These are phyloP conservation scores for Lumnitzera littorea DNA, from an alignment of 345 rosid species.

Conservation along the genomic window DNA sequence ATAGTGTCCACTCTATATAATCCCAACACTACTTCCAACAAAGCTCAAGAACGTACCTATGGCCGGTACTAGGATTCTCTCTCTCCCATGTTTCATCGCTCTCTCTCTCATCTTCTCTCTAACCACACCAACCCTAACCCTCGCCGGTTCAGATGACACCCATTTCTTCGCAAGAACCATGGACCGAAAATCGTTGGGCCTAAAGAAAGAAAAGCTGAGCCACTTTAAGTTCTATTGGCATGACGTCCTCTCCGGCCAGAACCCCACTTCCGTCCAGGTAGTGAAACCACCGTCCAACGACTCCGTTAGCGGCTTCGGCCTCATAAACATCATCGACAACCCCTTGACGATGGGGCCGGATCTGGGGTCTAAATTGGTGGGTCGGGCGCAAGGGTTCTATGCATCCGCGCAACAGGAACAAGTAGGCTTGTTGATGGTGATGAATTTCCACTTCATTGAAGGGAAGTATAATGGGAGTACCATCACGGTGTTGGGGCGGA, in stretches of 20 bases:
- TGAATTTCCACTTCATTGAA: slow-evolving; percentile 59
- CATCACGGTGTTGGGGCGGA: slow-evolving; percentile 58
- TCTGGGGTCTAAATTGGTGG: slow-evolving; percentile 49
- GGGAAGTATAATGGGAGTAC: slow-evolving; percentile 71
- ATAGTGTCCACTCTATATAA: no score
- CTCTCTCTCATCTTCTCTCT: no score
- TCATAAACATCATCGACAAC: slow-evolving; percentile 54
- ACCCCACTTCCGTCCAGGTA: slow-evolving; percentile 39
- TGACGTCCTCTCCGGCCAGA: slow-evolving; percentile 40
- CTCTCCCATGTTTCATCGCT: no score
- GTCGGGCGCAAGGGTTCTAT: slow-evolving; percentile 73
- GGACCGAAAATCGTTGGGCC: no score
- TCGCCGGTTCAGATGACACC: no score
- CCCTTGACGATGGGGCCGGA: slow-evolving; percentile 50
- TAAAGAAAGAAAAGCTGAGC: slow-evolving; percentile 47
- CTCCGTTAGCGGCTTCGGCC: slow-evolving; percentile 29
- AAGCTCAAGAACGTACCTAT: no score
- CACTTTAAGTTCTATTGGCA: slow-evolving; percentile 68
- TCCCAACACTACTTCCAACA: no score
- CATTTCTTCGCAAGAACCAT: no score
- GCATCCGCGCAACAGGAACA: slow-evolving; percentile 47
- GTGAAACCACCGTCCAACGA: slow-evolving; percentile 29
- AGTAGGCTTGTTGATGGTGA: slow-evolving; percentile 50
- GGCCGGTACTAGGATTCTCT: no score
- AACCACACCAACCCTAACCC: no score